A percentile compares a stretch with the other conserved stretches of the same genome.
phyloP scores from a whole-genome alignment of 2,329 filamentous ascomycete genomes.

The Apiospora phragmitis region DNA sequence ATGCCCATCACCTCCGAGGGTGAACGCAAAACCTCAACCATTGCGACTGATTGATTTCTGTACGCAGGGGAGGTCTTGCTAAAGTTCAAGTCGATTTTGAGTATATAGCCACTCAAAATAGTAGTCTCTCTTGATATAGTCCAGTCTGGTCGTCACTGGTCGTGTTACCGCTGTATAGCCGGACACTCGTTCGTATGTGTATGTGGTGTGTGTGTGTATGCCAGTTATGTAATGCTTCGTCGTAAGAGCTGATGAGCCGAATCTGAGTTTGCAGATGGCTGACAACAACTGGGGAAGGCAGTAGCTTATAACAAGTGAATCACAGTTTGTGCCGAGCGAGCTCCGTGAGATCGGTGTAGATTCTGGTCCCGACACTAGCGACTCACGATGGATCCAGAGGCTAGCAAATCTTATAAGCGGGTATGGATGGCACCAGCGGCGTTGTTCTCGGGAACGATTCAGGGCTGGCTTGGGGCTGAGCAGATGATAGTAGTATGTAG shows the following conservation, averaged over 20 bases:
- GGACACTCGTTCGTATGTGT: not conserved
- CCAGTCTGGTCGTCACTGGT: not conserved
- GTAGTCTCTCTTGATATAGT: not conserved
- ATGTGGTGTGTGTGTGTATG: not conserved
- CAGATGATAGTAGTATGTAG: not conserved
- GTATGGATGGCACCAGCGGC: conserved; percentile 2
- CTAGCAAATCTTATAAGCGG: conserved; percentile 9
- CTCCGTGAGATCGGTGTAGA: conserved; percentile 8
- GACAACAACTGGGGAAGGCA: not conserved
- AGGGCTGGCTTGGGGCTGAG: not conserved
- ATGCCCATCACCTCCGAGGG: conserved; percentile 30
- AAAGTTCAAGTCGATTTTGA: not conserved
- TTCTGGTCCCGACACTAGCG: conserved; percentile 4
- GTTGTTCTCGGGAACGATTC: conserved; percentile 7
- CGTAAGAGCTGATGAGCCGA: not conserved
- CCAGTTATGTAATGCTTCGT: not conserved
- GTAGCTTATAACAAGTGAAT: not conserved
- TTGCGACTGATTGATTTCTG: conserved; percentile 16
- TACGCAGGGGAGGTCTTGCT: not conserved
- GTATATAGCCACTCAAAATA: not conserved
- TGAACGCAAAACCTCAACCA: conserved; percentile 32
- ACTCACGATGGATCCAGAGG: conserved; percentile 10
- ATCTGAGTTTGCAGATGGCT: conserved; percentile 2
- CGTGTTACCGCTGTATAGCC: not conserved
- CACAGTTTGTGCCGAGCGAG: conserved; percentile 3